phyloP scores from a whole-genome alignment of 2,329 filamentous ascomycete species.

The Neoarthrinium moseri region DNA sequence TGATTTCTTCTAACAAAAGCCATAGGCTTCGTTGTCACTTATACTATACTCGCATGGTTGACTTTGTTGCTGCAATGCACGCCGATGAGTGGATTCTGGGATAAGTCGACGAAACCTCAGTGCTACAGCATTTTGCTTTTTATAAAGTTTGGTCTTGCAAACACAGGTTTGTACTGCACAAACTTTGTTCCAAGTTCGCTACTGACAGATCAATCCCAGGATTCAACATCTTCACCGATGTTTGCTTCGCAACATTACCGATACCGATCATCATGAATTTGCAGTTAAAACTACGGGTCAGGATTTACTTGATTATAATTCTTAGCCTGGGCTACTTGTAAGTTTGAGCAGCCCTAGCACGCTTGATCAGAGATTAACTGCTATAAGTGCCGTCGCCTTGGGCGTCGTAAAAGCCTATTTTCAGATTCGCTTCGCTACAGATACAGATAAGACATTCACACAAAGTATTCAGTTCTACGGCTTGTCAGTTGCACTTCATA shows the following conservation, averaged over 20 bases:
- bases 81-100: conserved; percentile 10
- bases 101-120: conserved; percentile 1
- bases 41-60: conserved; percentile 17
- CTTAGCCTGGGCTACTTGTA: conserved; percentile 39
- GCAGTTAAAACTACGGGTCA: conserved; percentile 35
- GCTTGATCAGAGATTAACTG: too few species aligned
- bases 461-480: conserved; percentile 10
- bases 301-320: conserved; percentile 38
- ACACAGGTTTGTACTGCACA: conserved; percentile 13
- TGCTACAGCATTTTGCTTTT: conserved; percentile 15
- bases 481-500: neutral
- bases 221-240: conserved; percentile 42
- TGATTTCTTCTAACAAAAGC: neutral
- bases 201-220: conserved; percentile 15
- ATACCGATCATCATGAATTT: conserved; percentile 39
- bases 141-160: conserved; percentile 19
- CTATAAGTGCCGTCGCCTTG: conserved; percentile 20
- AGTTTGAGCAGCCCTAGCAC: too few species aligned
- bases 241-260: conserved; percentile 40
- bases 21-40: conserved; percentile 17
- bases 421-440: conserved; percentile 30
- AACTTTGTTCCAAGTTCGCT: neutral
- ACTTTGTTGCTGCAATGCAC: conserved; percentile 17
- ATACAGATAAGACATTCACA: conserved; percentile 32
- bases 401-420: conserved; percentile 38